A percentile compares a stretch with the other conserved stretches of the same genome.
Evolutionary conservation across 2,329 filamentous ascomycete genomes (phyloP).

Genomic region (Ophiostoma pallidulum): DNA sequence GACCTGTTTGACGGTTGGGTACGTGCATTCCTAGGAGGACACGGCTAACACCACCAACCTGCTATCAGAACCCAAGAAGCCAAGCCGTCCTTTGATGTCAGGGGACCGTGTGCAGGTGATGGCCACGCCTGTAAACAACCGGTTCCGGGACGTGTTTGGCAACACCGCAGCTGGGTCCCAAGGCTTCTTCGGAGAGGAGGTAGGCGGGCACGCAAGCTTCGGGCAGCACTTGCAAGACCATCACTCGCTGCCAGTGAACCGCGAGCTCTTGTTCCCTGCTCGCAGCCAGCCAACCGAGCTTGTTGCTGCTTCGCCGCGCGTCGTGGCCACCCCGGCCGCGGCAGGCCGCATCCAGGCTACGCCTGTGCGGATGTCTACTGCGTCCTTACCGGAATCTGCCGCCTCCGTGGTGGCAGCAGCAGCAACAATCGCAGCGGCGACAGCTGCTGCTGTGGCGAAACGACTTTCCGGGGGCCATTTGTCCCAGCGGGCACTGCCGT

Average conservation of each 20-base stretch:
- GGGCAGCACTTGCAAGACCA: background rate
- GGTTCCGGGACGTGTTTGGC: conserved; percentile 43
- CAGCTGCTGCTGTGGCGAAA: background rate
- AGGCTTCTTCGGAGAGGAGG: background rate
- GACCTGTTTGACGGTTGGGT: too few relatives aligned
- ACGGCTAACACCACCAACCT: too few relatives aligned
- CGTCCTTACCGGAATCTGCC: conserved; percentile 13
- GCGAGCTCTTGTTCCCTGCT: background rate
- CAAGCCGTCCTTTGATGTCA: conserved; percentile 29
- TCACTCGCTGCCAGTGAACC: conserved; percentile 19
- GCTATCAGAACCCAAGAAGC: conserved; percentile 36
- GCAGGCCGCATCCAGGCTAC: conserved; percentile 20
- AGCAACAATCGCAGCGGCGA: background rate
- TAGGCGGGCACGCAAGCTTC: background rate
- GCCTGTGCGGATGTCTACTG: conserved; percentile 15
- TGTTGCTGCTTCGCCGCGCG: conserved; percentile 11
- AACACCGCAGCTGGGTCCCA: conserved; percentile 16
- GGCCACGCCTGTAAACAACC: conserved; percentile 46
- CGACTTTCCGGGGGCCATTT: background rate
- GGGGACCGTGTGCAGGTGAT: conserved; percentile 40
- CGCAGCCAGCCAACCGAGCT: background rate
- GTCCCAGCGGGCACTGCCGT: background rate
- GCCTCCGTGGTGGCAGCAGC: background rate
- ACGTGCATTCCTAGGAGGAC: too few relatives aligned
- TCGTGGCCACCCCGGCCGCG: conserved; percentile 16